Evolutionary conservation across 2,329 filamentous ascomycete genomes (phyloP), one percentile per base, ranked within the genome.

Genomic region (Sphaerulina vaccinii): DNA sequence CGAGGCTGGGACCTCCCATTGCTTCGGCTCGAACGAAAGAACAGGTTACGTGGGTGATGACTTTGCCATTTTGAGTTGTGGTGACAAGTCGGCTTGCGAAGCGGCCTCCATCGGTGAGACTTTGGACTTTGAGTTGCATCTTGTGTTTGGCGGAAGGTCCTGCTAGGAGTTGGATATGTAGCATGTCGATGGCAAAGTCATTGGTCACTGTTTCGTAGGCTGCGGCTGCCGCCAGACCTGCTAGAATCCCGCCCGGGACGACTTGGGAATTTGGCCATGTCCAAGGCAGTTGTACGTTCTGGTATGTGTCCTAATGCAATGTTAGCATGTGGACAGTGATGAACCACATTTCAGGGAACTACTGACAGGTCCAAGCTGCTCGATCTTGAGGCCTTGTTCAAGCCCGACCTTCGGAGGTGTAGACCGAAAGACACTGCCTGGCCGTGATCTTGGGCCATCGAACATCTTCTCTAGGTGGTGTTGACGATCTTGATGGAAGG

Each of bases 1-100:
- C 32, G 43, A 59, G 57, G 18, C 49, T 55, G 7, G 41, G 51
- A 15, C 55, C 54, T 13, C 24, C 21, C 22, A 59, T 21, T n/a
- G 44, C 47, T 19, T 42, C 21, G 3, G 33, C 21, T 3, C 57
- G 57, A 9, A 57, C 49, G 39, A 59, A 59, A 19, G 42, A 42
- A 47, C 54, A 56, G 13, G 51, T 56, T n/a, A 56, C 47, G 24
- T 54, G 47, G 16, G 40, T 40, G n/a, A 56, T 47, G 5, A 43
- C 24, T 8, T n/a, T 40, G 19, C 51, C 36, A 8, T 38, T n/a
- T 33, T 56, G 54, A 19, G 41, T 32, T n/a, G 47, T 37, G n/a
- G 46, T 47, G 21, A 56, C 39, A 10, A 54, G 33, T 7, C 54
- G 27, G n/a, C 32, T 48, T 5, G 48, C 46, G 22, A 56, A 56